phyloP scores from a whole-genome alignment of 2,329 filamentous ascomycete species.

The Macroventuria anomochaeta region DNA sequence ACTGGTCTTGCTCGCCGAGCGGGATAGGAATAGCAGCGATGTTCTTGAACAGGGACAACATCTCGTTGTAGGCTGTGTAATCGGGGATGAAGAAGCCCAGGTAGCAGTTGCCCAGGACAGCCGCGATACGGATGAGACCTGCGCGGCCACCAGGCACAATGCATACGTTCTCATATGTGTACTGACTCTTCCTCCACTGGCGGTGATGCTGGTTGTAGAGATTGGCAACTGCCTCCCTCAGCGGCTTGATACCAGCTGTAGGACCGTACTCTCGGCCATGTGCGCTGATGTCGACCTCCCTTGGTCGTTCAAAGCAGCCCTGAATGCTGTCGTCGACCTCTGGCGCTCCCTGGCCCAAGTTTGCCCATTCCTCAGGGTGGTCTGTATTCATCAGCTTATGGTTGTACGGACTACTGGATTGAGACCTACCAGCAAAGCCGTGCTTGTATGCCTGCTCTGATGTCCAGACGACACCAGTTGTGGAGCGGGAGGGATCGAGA shows the following conservation, averaged over 20 bases:
- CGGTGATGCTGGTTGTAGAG: slow-evolving; percentile 95
- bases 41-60: slow-evolving; percentile 94
- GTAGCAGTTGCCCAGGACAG: slow-evolving; percentile 90
- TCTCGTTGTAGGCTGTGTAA: slow-evolving; percentile 97
- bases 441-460: slow-evolving; percentile 87
- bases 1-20: slow-evolving; percentile 82
- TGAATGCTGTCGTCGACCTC: slow-evolving; percentile 93
- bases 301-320: slow-evolving; percentile 84
- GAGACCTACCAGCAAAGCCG: slow-evolving; percentile 66
- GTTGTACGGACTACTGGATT: not conserved
- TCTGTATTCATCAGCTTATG: slow-evolving; percentile 55
- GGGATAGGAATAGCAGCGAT: slow-evolving; percentile 60
- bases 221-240: slow-evolving; percentile 86
- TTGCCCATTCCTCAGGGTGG: slow-evolving; percentile 83
- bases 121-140: slow-evolving; percentile 91
- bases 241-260: slow-evolving; percentile 89
- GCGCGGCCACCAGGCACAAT: slow-evolving; percentile 94
- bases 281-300: slow-evolving; percentile 77
- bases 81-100: slow-evolving; percentile 91
- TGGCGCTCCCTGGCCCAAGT: slow-evolving; percentile 90
- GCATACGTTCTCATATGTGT: slow-evolving; percentile 97
- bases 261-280: slow-evolving; percentile 87
- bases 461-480: slow-evolving; percentile 94
- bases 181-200: slow-evolving; percentile 83
- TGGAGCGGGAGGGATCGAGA: slow-evolving; percentile 84